Conservation (phyloP, 2,329 filamentous ascomycete species). For the Aspergillus fijiensis region DNA sequence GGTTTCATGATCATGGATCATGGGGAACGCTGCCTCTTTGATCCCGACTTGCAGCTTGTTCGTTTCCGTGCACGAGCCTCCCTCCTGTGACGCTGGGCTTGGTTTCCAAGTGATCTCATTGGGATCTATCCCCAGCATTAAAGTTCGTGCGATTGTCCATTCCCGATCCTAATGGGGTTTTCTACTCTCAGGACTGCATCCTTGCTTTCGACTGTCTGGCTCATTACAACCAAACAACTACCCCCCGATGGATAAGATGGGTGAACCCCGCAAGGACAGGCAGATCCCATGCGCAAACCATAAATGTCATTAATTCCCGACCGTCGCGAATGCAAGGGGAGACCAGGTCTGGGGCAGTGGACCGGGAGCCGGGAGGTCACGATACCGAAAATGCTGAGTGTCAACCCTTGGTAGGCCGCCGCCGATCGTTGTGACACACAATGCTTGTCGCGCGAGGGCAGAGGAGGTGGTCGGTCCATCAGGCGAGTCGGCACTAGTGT, state of each 20-base stretch:
- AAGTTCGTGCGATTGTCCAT: background rate
- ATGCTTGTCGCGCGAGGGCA: slow-evolving; percentile 1
- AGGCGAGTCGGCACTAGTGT: background rate
- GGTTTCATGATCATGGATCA: too few species aligned
- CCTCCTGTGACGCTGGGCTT: background rate
- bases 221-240: background rate
- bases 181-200: background rate
- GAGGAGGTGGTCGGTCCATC: background rate
- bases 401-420: slow-evolving; percentile 3
- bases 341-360: background rate
- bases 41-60: background rate
- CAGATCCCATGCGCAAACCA: background rate
- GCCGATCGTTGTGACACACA: background rate
- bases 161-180: background rate
- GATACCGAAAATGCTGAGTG: background rate
- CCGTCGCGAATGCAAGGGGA: background rate
- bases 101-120: background rate
- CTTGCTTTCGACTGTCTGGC: background rate
- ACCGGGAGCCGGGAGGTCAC: background rate
- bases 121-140: background rate
- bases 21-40: background rate
- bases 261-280: background rate
- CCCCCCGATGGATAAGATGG: background rate
- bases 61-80: background rate
- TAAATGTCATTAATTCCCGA: background rate